phyloP scores from a whole-genome alignment of 345 rosid species.

The Boechera retrofracta region DNA sequence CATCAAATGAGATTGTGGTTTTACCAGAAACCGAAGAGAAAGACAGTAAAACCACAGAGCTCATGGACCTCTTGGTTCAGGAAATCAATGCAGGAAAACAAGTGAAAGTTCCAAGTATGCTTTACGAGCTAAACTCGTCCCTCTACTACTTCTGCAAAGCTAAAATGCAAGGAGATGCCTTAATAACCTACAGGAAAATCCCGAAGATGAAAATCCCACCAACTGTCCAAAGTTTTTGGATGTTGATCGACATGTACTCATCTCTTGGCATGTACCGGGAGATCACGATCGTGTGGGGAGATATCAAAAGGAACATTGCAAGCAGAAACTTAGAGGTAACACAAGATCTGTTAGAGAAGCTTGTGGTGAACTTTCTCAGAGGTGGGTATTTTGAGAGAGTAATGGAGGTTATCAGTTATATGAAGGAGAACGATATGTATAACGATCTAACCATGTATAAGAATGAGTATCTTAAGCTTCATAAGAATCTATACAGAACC shows the following conservation, averaged over 20 bases:
- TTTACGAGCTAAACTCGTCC: conserved; percentile 72
- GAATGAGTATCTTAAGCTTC: conserved; percentile 73
- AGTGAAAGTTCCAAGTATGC: conserved; percentile 41
- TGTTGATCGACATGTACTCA: conserved; percentile 59
- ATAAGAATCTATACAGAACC: conserved; percentile 70
- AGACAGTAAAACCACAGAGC: conserved; percentile 43
- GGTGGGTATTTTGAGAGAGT: conserved; percentile 96
- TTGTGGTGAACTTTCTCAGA: conserved; percentile 69
- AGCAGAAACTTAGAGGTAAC: conserved; percentile 45
- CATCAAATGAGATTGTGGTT: conserved; percentile 42
- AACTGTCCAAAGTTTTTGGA: conserved; percentile 63
- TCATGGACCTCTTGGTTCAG: conserved; percentile 49
- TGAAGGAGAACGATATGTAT: conserved; percentile 57
- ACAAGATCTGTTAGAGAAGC: conserved; percentile 69
- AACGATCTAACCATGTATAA: conserved; percentile 64
- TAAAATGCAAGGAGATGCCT: conserved; percentile 76
- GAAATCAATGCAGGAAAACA: conserved; percentile 51
- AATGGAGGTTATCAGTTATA: conserved; percentile 66
- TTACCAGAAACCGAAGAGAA: conserved; percentile 41
- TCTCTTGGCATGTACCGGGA: conserved; percentile 70
- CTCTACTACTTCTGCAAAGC: conserved; percentile 86
- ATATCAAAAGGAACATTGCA: conserved; percentile 65
- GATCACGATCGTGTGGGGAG: conserved; percentile 83
- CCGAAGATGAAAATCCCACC: conserved; percentile 58
- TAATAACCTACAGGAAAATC: conserved; percentile 62